Percentiles rank a stretch among this genome's conserved stretches.
Evolutionary conservation across 441 rosid genomes (phyloP).

Genomic region (Brassica hybrid): DNA sequence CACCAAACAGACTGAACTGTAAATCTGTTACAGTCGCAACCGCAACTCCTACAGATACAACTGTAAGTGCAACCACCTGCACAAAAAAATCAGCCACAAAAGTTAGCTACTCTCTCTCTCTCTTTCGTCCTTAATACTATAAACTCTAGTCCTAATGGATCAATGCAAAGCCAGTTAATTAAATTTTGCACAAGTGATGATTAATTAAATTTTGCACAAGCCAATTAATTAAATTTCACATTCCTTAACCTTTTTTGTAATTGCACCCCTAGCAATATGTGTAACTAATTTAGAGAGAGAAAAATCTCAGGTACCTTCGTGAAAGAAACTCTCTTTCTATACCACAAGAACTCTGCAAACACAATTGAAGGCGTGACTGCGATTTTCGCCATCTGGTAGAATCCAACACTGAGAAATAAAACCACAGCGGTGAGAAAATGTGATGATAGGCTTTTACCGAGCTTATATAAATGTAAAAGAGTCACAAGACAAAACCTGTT

Average conservation of each 20-base stretch:
- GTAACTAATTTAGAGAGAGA: neutral
- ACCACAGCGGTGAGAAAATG: neutral
- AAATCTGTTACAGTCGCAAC: slow-evolving; percentile 91
- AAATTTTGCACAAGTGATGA: neutral
- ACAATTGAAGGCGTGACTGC: slow-evolving; percentile 91
- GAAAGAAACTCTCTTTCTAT: slow-evolving; percentile 65
- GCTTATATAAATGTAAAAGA: neutral
- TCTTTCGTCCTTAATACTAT: neutral
- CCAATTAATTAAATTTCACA: too few relatives aligned
- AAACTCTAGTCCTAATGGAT: slow-evolving; percentile 2
- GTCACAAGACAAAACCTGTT: slow-evolving; percentile 59
- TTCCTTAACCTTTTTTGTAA: too few relatives aligned
- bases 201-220: neutral
- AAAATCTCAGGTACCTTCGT: slow-evolving; percentile 53
- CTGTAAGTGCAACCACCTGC: slow-evolving; percentile 80
- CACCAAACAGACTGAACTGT: slow-evolving; percentile 89
- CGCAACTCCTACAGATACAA: slow-evolving; percentile 85
- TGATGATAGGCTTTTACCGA: neutral
- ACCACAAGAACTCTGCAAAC: slow-evolving; percentile 82
- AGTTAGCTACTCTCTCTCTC: neutral
- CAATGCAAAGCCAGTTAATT: neutral
- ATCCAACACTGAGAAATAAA: slow-evolving; percentile 67
- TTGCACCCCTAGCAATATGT: neutral
- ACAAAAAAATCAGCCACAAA: neutral
- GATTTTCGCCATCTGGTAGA: slow-evolving; percentile 96